phyloP scores from a whole-genome alignment of 305 asterid species.

The Fraxinus paxiana region DNA sequence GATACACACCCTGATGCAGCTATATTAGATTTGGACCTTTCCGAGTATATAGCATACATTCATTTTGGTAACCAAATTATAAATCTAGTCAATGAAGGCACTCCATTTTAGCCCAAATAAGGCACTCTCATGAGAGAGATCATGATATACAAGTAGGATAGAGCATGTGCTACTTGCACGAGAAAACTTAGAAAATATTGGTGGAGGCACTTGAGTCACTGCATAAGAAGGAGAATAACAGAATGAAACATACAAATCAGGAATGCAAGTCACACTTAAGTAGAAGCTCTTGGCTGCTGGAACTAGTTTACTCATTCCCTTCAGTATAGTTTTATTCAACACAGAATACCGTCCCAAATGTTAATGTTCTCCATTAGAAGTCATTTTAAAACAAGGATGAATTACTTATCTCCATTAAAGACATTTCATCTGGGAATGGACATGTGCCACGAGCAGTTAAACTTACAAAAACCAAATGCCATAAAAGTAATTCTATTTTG shows the following conservation, averaged over 20 bases:
- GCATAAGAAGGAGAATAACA: not conserved
- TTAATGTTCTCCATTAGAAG: not conserved
- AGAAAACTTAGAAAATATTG: not conserved
- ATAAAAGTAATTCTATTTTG: not conserved
- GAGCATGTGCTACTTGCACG: not conserved
- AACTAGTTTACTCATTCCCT: not conserved
- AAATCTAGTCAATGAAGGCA: not conserved
- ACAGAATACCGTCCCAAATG: not conserved
- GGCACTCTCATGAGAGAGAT: not conserved
- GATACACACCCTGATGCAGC: not conserved
- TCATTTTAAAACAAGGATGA: not conserved
- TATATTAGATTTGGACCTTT: not conserved
- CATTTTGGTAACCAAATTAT: not conserved
- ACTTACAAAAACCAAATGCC: not conserved
- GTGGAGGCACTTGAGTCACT: not conserved
- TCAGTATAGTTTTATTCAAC: not conserved
- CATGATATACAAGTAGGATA: not conserved
- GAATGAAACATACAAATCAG: not conserved
- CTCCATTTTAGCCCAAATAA: not conserved
- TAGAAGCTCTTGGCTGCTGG: not conserved
- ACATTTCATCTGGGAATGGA: not conserved
- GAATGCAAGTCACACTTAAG: not conserved
- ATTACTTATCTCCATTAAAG: not conserved
- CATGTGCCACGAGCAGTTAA: not conserved
- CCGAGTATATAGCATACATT: not conserved